Conservation (phyloP, 129 eudicot species). For the Helianthus annuus region HanXRQr2.0-SUNRISE NC_035449.2:156065745-156066244, state of each 20-base stretch:
- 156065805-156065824: no score
- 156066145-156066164: no score
- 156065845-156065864: no score
- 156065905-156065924: background rate
- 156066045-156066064: background rate
- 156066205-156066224: no score
- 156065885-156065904: background rate
- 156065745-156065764: background rate
- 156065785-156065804: no score
- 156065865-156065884: background rate
- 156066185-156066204: no score
- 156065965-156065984: background rate
- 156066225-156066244: no score
- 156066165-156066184: no score
- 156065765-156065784: background rate
- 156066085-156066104: slow-evolving; percentile 12
- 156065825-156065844: no score
- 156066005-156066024: background rate
- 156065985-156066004: background rate
- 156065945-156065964: background rate
- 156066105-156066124: background rate
- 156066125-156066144: no score
- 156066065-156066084: slow-evolving; percentile 12
- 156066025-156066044: slow-evolving; percentile 7
- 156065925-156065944: background rate